Conservation (phyloP, 306 rosid species). For the Boehmeria nivea region DNA sequence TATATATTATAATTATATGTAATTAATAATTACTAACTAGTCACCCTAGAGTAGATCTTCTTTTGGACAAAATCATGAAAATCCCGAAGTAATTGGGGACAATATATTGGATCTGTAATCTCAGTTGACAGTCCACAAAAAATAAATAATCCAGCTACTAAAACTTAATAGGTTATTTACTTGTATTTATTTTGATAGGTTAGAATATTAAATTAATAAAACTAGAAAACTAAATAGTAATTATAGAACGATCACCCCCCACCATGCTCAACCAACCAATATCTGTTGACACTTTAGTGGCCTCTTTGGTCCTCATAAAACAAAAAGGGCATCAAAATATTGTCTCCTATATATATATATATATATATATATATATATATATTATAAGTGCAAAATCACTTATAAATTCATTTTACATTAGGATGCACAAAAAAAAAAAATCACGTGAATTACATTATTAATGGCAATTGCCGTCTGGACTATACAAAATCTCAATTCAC, state of each 20-base stretch:
- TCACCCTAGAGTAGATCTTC: background rate
- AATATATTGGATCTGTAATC: background rate
- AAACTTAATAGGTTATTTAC: slow-evolving; percentile 1
- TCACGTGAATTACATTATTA: no score
- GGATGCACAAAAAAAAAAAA: no score
- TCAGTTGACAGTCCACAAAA: background rate
- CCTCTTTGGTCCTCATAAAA: slow-evolving; percentile 1
- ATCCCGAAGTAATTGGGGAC: background rate
- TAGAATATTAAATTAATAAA: slow-evolving; percentile 1
- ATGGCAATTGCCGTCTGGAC: no score
- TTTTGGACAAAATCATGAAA: background rate
- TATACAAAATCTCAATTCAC: no score
- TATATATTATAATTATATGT: background rate
- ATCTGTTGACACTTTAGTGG: background rate
- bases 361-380: no score
- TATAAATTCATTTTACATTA: no score
- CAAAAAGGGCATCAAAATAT: background rate
- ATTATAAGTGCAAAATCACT: no score
- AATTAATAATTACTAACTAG: background rate
- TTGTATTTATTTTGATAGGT: slow-evolving; percentile 8
- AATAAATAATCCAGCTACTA: background rate
- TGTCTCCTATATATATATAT: background rate
- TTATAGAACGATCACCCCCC: background rate
- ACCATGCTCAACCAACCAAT: background rate
- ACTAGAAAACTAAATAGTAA: background rate